These are phyloP conservation scores for Pouteria glomerata DNA, from an alignment of 148 eudicot genomes.

Conservation along the genomic window DNA sequence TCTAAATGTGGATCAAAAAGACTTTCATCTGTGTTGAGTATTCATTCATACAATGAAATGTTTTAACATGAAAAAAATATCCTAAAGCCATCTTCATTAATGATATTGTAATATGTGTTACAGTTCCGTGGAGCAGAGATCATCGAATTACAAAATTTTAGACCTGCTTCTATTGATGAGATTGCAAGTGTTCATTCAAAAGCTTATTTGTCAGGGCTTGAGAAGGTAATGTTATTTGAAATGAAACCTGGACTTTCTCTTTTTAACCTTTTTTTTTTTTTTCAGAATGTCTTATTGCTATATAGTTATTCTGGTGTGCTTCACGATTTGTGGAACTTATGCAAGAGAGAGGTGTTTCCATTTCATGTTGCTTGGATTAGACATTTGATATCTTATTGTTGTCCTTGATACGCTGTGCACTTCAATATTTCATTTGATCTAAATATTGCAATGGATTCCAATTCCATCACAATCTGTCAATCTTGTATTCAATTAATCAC, in stretches of 20 bases:
- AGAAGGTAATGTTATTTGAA: slow-evolving; percentile 52
- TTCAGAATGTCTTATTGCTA: not conserved
- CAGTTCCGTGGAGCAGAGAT: slow-evolving; percentile 73
- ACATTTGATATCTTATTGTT: not conserved
- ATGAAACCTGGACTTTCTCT: not conserved
- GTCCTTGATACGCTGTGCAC: not conserved
- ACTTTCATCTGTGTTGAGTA: not conserved
- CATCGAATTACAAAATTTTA: slow-evolving; percentile 54
- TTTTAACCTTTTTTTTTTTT: not conserved
- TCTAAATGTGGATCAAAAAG: not conserved
- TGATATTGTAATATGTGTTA: slow-evolving; percentile 4
- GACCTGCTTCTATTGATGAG: slow-evolving; percentile 65
- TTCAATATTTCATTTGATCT: slow-evolving; percentile 2
- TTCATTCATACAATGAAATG: not conserved
- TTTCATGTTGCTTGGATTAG: not conserved
- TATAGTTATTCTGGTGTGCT: not conserved
- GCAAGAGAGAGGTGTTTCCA: not conserved
- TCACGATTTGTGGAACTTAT: not conserved
- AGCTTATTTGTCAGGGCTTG: slow-evolving; percentile 82
- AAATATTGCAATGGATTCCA: not conserved
- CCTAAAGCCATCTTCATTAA: not conserved
- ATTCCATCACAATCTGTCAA: not conserved
- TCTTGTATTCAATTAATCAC: not conserved
- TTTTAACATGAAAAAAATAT: not conserved
- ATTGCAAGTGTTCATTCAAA: slow-evolving; percentile 71